A percentile compares a stretch with the other conserved stretches of the same genome.
phyloP scores from a whole-genome alignment of 2,329 filamentous ascomycete species.

The Volutella citrinella region DNA sequence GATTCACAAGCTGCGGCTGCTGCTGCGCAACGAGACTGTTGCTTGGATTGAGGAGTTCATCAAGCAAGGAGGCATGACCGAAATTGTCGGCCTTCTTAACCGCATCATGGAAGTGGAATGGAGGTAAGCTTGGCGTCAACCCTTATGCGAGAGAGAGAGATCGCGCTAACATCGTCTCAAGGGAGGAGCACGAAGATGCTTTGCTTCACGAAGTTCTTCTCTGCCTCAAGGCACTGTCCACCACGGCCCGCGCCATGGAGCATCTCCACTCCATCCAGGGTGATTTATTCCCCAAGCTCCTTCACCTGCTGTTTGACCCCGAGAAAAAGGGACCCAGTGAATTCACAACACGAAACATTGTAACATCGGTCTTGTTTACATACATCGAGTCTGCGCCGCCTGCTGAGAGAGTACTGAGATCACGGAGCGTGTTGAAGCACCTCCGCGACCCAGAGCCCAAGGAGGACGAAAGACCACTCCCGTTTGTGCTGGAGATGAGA shows the following conservation, averaged over 20 bases:
- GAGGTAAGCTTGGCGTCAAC: too few relatives aligned
- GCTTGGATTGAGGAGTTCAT: constrained; percentile 95
- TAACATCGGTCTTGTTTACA: constrained; percentile 84
- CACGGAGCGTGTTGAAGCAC: constrained; percentile 72
- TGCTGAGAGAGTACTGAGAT: constrained; percentile 63
- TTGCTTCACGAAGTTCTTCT: constrained; percentile 88
- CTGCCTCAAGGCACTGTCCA: constrained; percentile 91
- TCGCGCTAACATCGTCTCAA: constrained; percentile 35
- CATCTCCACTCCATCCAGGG: constrained; percentile 77
- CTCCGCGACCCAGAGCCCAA: constrained; percentile 75
- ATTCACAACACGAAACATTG: constrained; percentile 87
- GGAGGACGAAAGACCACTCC: constrained; percentile 72
- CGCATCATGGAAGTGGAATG: constrained; percentile 95
- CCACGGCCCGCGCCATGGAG: constrained; percentile 79
- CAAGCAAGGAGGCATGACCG: constrained; percentile 83
- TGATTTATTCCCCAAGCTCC: constrained; percentile 78
- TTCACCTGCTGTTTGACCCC: constrained; percentile 92
- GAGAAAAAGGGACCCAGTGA: constrained; percentile 97
- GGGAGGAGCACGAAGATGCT: constrained; percentile 93
- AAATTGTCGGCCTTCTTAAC: constrained; percentile 81
- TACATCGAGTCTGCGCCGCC: constrained; percentile 70
- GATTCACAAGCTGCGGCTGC: constrained; percentile 84
- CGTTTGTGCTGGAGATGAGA: constrained; percentile 88
- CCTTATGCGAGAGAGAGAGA: too few relatives aligned
- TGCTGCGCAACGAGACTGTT: constrained; percentile 92